A percentile compares a stretch with the other conserved stretches of the same genome.
These are phyloP conservation scores for Corynascus novoguineensis DNA, from an alignment of 495 filamentous ascomycete species.

Conservation along the genomic window DNA sequence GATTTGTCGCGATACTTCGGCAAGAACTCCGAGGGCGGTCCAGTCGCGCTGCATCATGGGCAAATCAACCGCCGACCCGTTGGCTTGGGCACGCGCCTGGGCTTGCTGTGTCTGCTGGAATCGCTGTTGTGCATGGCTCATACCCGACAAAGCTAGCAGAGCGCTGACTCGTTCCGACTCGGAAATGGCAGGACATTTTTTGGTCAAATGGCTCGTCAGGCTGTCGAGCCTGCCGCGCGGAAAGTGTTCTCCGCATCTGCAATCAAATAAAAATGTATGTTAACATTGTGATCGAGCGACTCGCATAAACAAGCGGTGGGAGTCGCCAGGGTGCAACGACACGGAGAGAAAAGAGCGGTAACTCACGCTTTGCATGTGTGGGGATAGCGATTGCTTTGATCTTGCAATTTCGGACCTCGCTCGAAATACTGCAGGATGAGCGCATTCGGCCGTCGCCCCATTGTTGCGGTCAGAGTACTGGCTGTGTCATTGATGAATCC, in stretches of 20 bases:
- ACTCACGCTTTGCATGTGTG: constrained; percentile 68
- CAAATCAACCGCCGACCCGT: constrained; percentile 27
- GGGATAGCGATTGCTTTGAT: constrained; percentile 80
- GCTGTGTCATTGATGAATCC: constrained; percentile 18
- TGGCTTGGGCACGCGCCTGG: constrained; percentile 39
- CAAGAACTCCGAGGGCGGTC: constrained; percentile 71
- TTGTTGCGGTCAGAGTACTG: constrained; percentile 32
- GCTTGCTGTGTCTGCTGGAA: constrained; percentile 23
- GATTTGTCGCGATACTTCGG: constrained; percentile 73
- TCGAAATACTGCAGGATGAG: constrained; percentile 81
- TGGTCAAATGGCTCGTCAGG: constrained; percentile 68
- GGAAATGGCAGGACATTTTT: constrained; percentile 71
- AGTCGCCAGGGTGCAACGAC: not conserved
- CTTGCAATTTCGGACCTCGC: constrained; percentile 72
- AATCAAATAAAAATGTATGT: constrained; percentile 3
- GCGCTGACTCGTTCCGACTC: constrained; percentile 62
- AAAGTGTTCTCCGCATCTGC: constrained; percentile 69
- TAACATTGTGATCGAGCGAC: not conserved
- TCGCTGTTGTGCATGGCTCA: constrained; percentile 29
- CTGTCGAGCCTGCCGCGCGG: constrained; percentile 80
- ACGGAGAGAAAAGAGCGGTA: constrained; percentile 4
- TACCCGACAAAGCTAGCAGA: constrained; percentile 45
- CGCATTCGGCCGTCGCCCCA: constrained; percentile 77
- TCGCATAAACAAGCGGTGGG: constrained; percentile 4
- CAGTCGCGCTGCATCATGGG: constrained; percentile 41